Conservation (phyloP, 305 asterid genomes). For the Plantago coronopus region DNA sequence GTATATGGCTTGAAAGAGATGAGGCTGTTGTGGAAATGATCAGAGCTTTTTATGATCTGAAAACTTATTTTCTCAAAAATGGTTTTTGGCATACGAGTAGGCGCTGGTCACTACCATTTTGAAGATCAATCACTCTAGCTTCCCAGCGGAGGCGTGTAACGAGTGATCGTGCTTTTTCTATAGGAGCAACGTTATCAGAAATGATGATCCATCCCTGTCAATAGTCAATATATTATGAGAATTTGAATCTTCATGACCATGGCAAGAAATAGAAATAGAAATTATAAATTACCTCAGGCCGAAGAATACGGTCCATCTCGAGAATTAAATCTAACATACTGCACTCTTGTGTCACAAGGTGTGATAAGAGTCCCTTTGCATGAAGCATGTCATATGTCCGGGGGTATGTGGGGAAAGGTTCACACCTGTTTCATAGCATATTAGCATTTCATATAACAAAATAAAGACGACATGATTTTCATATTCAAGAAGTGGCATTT, state of each 20-base stretch:
- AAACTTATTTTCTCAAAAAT: slow-evolving; percentile 65
- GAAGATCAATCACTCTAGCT: slow-evolving; percentile 83
- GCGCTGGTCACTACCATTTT: slow-evolving; percentile 87
- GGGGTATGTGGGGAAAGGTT: slow-evolving; percentile 96
- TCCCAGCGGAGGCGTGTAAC: slow-evolving; percentile 91
- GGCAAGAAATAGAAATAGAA: too few species aligned
- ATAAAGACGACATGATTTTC: background rate
- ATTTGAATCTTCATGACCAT: background rate
- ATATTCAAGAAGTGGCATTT: background rate
- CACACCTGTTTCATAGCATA: slow-evolving; percentile 57
- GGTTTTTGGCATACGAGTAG: slow-evolving; percentile 89
- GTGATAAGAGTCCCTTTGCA: slow-evolving; percentile 74
- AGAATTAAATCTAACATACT: slow-evolving; percentile 52
- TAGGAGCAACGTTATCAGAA: slow-evolving; percentile 58
- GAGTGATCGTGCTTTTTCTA: slow-evolving; percentile 63
- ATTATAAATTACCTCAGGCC: slow-evolving; percentile 76
- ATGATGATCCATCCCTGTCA: slow-evolving; percentile 88
- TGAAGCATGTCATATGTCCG: slow-evolving; percentile 95
- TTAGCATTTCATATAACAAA: background rate
- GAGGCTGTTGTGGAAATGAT: slow-evolving; percentile 35
- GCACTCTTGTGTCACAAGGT: slow-evolving; percentile 52
- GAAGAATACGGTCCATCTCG: slow-evolving; percentile 94
- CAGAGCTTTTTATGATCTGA: slow-evolving; percentile 21
- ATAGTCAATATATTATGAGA: background rate
- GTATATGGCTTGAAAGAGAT: slow-evolving; percentile 38